Percentiles rank a stretch among this genome's conserved stretches.
Conservation (phyloP, 176 grass and related monocot genomes). For the Carex parvula region DNA sequence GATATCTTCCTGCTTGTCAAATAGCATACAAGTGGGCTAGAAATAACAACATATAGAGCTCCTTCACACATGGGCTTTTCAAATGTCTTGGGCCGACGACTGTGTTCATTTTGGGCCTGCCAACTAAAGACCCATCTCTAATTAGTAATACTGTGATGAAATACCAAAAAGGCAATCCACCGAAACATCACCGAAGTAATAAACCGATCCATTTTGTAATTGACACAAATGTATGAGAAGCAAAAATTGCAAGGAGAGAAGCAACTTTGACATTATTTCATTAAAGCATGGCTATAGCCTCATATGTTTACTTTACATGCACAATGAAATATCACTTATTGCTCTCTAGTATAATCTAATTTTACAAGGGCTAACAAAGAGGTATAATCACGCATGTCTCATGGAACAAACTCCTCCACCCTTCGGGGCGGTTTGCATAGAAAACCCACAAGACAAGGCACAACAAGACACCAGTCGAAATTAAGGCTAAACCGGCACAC, state of each 20-base stretch:
- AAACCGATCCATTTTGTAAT: neutral
- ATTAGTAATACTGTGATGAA: neutral
- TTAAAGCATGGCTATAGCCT: neutral
- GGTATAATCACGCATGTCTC: constrained; percentile 1
- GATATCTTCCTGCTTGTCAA: neutral
- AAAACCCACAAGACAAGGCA: constrained; percentile 59
- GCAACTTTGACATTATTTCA: constrained; percentile 10
- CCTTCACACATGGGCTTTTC: neutral
- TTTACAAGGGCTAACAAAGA: neutral
- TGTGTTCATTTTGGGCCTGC: neutral
- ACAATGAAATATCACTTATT: neutral
- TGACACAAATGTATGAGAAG: neutral
- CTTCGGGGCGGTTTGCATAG: constrained; percentile 75
- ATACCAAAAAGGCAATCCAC: neutral
- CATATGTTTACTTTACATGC: neutral
- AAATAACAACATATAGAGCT: neutral
- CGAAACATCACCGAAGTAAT: neutral
- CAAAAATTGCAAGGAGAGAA: neutral
- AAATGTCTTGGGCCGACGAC: neutral
- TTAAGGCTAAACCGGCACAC: constrained; percentile 44
- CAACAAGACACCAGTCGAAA: constrained; percentile 38
- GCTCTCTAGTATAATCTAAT: neutral
- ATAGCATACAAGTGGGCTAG: neutral
- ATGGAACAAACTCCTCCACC: constrained; percentile 63
- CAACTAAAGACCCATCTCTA: neutral